These are phyloP conservation scores for Pelargonium australe DNA, from an alignment of 441 rosid genomes.

Conservation along the genomic window DNA sequence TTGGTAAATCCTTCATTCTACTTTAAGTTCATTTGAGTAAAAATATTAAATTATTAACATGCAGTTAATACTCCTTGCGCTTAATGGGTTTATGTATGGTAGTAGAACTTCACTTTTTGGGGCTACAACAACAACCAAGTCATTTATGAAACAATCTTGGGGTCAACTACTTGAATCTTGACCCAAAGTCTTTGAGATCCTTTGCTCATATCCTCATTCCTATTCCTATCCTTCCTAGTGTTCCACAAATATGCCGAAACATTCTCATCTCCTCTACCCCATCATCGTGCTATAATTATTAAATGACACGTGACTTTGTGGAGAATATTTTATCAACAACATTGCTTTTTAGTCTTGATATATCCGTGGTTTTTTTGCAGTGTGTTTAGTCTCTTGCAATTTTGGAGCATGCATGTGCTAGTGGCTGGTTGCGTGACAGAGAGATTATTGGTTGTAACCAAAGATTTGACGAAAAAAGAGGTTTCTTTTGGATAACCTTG, in stretches of 20 bases:
- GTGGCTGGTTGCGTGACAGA: constrained; percentile 27
- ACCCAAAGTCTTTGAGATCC: too few relatives aligned
- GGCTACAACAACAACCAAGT: too few relatives aligned
- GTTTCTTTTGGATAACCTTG: constrained; percentile 19
- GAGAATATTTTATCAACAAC: background rate
- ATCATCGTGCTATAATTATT: background rate
- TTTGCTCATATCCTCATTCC: too few relatives aligned
- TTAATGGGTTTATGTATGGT: too few relatives aligned
- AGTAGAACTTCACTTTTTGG: too few relatives aligned
- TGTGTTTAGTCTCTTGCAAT: constrained; percentile 27
- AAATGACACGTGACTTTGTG: background rate
- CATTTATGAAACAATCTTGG: too few relatives aligned
- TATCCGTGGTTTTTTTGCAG: constrained; percentile 30
- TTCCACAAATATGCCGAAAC: too few relatives aligned
- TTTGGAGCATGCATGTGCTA: constrained; percentile 38
- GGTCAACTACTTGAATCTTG: too few relatives aligned
- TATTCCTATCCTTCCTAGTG: too few relatives aligned
- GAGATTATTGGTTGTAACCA: constrained; percentile 8
- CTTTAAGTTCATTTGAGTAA: background rate
- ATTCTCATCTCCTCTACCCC: too few relatives aligned
- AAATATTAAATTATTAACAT: too few relatives aligned
- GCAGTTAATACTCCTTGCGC: too few relatives aligned
- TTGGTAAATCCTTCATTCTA: constrained; percentile 24
- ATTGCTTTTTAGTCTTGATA: background rate
- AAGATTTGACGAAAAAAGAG: constrained; percentile 10